Evolutionary conservation across 2,329 filamentous ascomycete species (phyloP), one percentile per base, ranked within the genome.

Genomic region (Ophiocordyceps camponoti-floridani): DNA sequence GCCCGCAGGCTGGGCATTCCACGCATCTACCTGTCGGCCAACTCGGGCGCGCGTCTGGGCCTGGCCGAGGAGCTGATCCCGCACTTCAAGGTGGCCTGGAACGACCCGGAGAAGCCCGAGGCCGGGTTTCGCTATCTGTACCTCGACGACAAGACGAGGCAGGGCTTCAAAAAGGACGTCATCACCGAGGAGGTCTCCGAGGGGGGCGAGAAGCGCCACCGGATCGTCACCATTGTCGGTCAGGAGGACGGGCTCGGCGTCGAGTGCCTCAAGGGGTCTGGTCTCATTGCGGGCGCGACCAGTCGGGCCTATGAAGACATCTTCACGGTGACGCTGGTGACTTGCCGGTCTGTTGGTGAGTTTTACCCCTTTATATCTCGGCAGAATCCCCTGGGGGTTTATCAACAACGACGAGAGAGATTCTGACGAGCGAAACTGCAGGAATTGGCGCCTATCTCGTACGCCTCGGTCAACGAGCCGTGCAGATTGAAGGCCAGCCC

Each of bases 401-500:
- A 3, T 28, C 19, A 3, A 18, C 4, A 11, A 26, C 2, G 18
- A 10, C 16, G 1, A 12, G 4, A 27, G 11, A 26, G 19, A 14
- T 2, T 23, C 23, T 23, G 40, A 14, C 40, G 23, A 5, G 23
- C 5, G 23, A 23, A 23, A 23, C 5, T 23, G 3, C 18, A 80
- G 77, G 77, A 82, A 98, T 98, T 52, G 91, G 91, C 76, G 91
- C 91, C 44, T 98, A 98, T 68, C 84, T 98, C 46, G 91, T 98
- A 54, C 89, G 91, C 61, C 85, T 98, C 48, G 91, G 91, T 48
- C 91, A 98, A 67, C 86, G 91, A 79, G 89, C 91, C 51, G 93
- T 98, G 52, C 91, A 98, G 67, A 93, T 98, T 52, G 91, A 98
- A 66, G 91, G 91, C 47, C 91, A 98, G 68, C 91, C 91, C 37